Evolutionary conservation across 495 filamentous ascomycete genomes (phyloP).

Genomic region (Echria macrotheca): DNA sequence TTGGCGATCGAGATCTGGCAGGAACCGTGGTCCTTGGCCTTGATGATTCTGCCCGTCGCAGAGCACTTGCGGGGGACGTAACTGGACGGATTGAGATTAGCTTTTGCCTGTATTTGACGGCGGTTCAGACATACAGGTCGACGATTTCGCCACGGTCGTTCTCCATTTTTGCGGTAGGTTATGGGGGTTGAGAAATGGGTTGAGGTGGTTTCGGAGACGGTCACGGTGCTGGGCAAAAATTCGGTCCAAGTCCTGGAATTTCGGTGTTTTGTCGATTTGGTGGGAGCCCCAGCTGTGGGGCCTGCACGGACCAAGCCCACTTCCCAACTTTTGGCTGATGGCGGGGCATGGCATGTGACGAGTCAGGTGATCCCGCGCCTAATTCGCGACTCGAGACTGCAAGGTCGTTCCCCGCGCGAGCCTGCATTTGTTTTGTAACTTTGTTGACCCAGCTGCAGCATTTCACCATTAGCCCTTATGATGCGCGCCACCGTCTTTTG

Average conservation of each 20-base stretch:
- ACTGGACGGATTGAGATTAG: slow-evolving; percentile 41
- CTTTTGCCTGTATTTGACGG: not conserved
- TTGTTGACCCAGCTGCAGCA: not conserved
- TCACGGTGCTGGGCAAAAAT: slow-evolving; percentile 26
- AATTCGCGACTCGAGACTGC: slow-evolving; percentile 2
- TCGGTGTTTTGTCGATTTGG: slow-evolving; percentile 30
- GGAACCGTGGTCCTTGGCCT: slow-evolving; percentile 95
- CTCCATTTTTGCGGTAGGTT: slow-evolving; percentile 34
- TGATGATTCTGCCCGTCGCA: slow-evolving; percentile 96
- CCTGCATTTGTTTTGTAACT: slow-evolving; percentile 10
- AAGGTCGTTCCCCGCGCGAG: not conserved
- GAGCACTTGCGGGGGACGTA: slow-evolving; percentile 99
- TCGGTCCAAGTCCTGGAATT: slow-evolving; percentile 18
- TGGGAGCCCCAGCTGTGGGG: slow-evolving; percentile 24
- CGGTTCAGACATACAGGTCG: slow-evolving; percentile 70
- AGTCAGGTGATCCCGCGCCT: slow-evolving; percentile 25
- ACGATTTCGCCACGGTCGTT: slow-evolving; percentile 79
- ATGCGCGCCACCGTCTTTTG: not conserved
- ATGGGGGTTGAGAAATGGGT: slow-evolving; percentile 22
- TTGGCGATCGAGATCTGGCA: slow-evolving; percentile 89
- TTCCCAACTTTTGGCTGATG: not conserved
- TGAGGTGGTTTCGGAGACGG: slow-evolving; percentile 24
- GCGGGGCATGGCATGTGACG: slow-evolving; percentile 9
- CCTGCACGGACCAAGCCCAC: slow-evolving; percentile 24
- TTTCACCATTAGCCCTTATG: too few relatives aligned